Evolutionary conservation across 345 rosid species (phyloP).

Genomic region (Eucalyptus cloeziana): DNA sequence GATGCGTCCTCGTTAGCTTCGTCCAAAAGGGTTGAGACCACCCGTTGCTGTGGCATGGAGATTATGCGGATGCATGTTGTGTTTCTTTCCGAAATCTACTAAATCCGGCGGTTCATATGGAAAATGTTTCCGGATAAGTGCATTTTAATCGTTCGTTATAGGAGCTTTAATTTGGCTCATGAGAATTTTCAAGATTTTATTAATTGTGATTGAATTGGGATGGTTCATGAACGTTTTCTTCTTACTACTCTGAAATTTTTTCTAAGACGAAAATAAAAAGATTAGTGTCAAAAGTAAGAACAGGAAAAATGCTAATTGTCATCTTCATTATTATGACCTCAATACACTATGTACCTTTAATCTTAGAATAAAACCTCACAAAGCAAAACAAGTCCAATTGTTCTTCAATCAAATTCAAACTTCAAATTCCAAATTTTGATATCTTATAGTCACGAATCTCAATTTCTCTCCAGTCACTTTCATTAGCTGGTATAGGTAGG

Average conservation of each 20-base stretch:
- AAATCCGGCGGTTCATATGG: not conserved
- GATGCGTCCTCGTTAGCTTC: not conserved
- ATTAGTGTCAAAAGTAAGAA: not conserved
- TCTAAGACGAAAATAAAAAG: too few relatives aligned
- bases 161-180: not conserved
- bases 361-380: not conserved
- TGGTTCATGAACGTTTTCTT: fast-evolving
- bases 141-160: not conserved
- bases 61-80: not conserved
- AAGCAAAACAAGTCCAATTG: not conserved
- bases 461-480: not conserved
- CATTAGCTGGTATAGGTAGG: not conserved
- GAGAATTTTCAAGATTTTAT: not conserved
- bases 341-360: not conserved
- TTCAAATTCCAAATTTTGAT: too few relatives aligned
- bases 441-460: not conserved
- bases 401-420: not conserved
- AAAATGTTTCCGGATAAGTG: not conserved
- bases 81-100: not conserved
- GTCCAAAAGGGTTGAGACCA: not conserved
- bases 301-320: not conserved
- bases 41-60: not conserved
- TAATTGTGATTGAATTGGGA: not conserved
- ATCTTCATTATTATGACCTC: not conserved
- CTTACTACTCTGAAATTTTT: fast-evolving